These are phyloP conservation scores for Solanum tarapatanum DNA, from an alignment of 257 asterid species.

Conservation along the genomic window DNA sequence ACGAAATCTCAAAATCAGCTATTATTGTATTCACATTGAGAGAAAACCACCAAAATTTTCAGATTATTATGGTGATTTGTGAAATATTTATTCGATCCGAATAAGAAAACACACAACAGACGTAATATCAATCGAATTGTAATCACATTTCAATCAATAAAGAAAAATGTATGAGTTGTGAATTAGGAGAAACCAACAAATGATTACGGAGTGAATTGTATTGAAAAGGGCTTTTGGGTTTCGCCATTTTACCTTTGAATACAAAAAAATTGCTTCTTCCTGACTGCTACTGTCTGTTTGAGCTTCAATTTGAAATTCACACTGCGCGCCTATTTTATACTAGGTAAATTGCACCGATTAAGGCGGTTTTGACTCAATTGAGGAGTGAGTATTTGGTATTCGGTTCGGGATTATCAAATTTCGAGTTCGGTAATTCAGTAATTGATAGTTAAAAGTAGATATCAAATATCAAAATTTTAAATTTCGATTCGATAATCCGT, in stretches of 20 bases:
- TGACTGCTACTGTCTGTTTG: not conserved
- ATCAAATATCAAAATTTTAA: too few species aligned
- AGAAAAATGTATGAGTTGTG: not conserved
- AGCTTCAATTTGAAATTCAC: not conserved
- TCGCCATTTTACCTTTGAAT: not conserved
- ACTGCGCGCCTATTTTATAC: not conserved
- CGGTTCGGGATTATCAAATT: too few species aligned
- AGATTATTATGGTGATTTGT: not conserved
- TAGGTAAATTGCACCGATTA: not conserved
- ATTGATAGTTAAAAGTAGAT: too few species aligned
- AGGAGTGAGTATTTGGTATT: too few species aligned
- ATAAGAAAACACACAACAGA: not conserved
- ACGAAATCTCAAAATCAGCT: not conserved
- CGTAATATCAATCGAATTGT: not conserved
- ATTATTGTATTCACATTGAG: not conserved
- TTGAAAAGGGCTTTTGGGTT: not conserved
- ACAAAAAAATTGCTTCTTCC: not conserved
- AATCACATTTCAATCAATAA: not conserved
- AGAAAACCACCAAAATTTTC: not conserved
- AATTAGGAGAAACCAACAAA: too few species aligned
- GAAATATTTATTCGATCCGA: not conserved
- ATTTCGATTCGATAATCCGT: too few species aligned
- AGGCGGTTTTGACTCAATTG: too few species aligned
- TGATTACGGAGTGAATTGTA: too few species aligned
- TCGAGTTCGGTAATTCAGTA: too few species aligned